Percentiles rank a stretch among this genome's conserved stretches.
phyloP scores from a whole-genome alignment of 2,329 filamentous ascomycete genomes.

The Alternaria arborescens region DNA sequence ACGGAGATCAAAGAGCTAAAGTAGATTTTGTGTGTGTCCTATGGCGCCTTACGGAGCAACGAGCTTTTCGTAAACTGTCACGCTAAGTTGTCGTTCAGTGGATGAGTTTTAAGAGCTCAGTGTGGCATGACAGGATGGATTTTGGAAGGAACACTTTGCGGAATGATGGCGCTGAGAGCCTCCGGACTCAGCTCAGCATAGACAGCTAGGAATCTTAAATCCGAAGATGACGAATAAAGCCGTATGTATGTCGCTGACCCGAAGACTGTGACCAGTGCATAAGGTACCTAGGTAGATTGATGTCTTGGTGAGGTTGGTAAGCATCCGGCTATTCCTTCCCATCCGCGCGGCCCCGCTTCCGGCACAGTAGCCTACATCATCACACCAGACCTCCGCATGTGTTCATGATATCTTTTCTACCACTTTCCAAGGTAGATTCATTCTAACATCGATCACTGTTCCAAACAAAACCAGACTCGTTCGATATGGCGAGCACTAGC shows the following conservation, averaged over 20 bases:
- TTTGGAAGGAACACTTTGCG: too few species aligned
- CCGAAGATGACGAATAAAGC: neutral
- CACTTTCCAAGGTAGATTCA: fast-evolving
- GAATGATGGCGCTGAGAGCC: neutral
- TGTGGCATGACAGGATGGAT: too few species aligned
- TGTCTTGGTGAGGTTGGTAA: slow-evolving; percentile 2
- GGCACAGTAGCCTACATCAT: slow-evolving; percentile 12
- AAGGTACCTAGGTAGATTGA: neutral
- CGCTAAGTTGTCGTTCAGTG: too few species aligned
- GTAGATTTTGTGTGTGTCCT: too few species aligned
- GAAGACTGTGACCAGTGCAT: neutral
- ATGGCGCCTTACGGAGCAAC: too few species aligned
- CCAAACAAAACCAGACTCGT: neutral
- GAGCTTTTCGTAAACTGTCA: too few species aligned
- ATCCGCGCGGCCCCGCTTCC: slow-evolving; percentile 8
- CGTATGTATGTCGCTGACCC: neutral
- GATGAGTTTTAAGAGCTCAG: too few species aligned
- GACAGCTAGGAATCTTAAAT: neutral
- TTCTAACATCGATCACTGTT: neutral
- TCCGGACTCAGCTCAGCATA: fast-evolving
- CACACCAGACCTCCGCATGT: neutral
- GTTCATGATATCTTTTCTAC: neutral
- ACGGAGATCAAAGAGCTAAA: too few species aligned
- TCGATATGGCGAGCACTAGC: neutral
- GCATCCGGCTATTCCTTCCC: slow-evolving; percentile 17